phyloP scores from a whole-genome alignment of 345 rosid genomes.

The Ceriops decandra region DNA sequence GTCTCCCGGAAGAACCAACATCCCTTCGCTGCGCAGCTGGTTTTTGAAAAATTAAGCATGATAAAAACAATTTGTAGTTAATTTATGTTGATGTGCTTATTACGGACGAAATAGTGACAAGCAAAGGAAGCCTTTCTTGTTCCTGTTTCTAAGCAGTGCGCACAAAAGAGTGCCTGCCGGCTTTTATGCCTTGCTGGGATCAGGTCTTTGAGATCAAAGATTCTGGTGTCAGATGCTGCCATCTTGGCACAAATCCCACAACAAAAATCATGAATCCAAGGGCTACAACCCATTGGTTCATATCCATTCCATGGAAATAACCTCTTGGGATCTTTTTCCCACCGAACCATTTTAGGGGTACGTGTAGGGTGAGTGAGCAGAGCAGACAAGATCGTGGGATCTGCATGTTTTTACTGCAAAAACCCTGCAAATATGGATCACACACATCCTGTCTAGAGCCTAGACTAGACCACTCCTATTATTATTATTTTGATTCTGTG shows the following conservation, averaged over 20 bases:
- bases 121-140: no score
- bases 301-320: neutral
- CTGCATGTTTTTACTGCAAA: conserved; percentile 36
- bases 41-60: no score
- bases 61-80: no score
- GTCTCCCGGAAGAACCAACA: no score
- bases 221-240: conserved; percentile 10
- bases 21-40: no score
- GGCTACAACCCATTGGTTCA: conserved; percentile 2
- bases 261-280: conserved; percentile 1
- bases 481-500: neutral
- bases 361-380: neutral
- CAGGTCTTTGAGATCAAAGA: neutral
- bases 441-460: conserved; percentile 14
- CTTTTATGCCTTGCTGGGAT: conserved; percentile 6
- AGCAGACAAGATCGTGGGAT: conserved; percentile 31
- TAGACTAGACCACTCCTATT: neutral
- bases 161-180: conserved; percentile 1
- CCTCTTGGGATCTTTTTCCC: neutral
- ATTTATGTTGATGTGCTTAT: no score
- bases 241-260: neutral
- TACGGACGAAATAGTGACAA: no score
- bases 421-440: conserved; percentile 19
- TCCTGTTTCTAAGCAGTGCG: no score
- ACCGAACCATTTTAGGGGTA: neutral